phyloP scores from a whole-genome alignment of 495 filamentous ascomycete genomes.

The Penicillium flavigenum region DNA sequence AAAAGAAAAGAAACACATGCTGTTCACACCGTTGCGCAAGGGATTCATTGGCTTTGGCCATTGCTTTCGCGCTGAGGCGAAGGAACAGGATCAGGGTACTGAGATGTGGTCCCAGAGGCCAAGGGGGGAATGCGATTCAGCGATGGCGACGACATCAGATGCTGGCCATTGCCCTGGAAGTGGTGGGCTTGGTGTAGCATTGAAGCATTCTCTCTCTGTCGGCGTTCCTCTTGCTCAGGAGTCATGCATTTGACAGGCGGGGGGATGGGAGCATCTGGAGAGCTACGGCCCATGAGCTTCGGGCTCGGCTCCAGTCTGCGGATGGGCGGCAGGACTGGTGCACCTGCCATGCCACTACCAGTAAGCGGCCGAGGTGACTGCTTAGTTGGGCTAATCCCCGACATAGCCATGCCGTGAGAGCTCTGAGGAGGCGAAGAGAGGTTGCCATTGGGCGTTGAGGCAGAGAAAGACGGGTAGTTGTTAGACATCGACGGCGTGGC shows the following conservation, averaged over 20 bases:
- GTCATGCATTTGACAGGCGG: conserved; percentile 50
- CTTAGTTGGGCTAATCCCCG: conserved; percentile 76
- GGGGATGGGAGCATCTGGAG: conserved; percentile 47
- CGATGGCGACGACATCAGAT: conserved; percentile 39
- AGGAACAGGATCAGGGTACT: conserved; percentile 29
- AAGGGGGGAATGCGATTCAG: conserved; percentile 42
- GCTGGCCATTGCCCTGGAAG: conserved; percentile 29
- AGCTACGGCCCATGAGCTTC: conserved; percentile 50
- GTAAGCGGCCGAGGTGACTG: conserved; percentile 56
- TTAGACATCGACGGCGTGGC: conserved; percentile 26
- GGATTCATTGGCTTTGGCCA: conserved; percentile 15
- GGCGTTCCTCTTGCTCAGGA: conserved; percentile 47
- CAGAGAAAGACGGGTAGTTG: conserved; percentile 35
- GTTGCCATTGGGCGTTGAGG: conserved; percentile 36
- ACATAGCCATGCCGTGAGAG: conserved; percentile 55
- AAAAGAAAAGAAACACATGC: background rate
- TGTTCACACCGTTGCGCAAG: background rate
- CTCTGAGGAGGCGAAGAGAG: conserved; percentile 47
- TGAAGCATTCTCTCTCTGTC: conserved; percentile 42
- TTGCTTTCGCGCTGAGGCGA: conserved; percentile 27
- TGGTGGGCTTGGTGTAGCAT: conserved; percentile 28
- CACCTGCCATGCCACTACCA: conserved; percentile 45
- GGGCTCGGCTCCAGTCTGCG: conserved; percentile 51
- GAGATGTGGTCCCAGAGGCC: conserved; percentile 30
- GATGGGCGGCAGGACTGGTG: conserved; percentile 50